These are phyloP conservation scores for Coniella vitis DNA, from an alignment of 2,329 filamentous ascomycete species.

Conservation along the genomic window DNA sequence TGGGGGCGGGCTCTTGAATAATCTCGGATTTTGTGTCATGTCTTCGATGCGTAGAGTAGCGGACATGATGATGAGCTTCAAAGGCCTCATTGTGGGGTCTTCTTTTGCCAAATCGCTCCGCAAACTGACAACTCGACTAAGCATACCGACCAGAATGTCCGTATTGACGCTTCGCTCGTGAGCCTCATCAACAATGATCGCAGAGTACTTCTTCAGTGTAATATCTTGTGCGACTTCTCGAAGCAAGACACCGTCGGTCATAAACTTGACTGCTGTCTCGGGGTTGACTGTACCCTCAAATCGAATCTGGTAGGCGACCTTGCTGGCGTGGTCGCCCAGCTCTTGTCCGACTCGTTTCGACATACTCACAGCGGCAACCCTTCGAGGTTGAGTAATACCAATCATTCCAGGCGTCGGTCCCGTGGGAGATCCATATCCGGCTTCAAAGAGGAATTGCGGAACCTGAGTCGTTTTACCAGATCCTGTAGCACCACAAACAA, in stretches of 20 bases:
- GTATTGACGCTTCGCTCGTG: constrained; percentile 97
- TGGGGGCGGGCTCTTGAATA: constrained; percentile 75
- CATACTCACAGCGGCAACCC: constrained; percentile 96
- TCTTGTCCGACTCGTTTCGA: constrained; percentile 86
- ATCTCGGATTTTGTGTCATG: constrained; percentile 72
- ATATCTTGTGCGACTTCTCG: constrained; percentile 90
- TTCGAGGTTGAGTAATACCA: constrained; percentile 86
- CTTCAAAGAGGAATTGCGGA: constrained; percentile 91
- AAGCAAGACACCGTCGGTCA: constrained; percentile 95
- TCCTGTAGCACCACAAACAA: constrained; percentile 91
- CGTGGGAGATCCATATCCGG: constrained; percentile 74
- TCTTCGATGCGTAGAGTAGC: constrained; percentile 88
- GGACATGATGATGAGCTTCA: constrained; percentile 98
- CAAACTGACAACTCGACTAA: constrained; percentile 84
- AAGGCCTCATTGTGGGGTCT: constrained; percentile 62
- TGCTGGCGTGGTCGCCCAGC: constrained; percentile 66
- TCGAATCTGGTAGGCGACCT: constrained; percentile 88
- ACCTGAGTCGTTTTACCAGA: constrained; percentile 97
- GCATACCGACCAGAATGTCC: constrained; percentile 95
- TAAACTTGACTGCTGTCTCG: constrained; percentile 91
- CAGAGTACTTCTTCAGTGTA: constrained; percentile 80
- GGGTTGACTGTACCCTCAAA: constrained; percentile 79
- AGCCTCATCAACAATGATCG: constrained; percentile 91
- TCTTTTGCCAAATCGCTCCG: constrained; percentile 68
- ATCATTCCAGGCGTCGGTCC: constrained; percentile 87